Base-by-base conservation (phyloP, 345 rosid species). In the Rubroshorea leprosula region DNA sequence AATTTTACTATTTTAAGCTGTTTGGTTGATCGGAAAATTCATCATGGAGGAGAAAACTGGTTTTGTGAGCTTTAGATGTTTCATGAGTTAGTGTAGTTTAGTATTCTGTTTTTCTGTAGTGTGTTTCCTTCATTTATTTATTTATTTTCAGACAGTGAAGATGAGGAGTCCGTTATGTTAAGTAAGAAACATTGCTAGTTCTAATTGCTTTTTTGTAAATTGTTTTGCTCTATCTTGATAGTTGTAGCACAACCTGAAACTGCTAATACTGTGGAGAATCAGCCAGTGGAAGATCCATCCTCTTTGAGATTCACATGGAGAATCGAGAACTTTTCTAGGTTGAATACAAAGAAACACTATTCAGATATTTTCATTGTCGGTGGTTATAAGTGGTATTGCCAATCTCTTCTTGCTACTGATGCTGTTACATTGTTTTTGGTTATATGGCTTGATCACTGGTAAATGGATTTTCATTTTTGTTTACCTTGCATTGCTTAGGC, bases 341-440 rank as follows among this genome's bases (percentile, higher is more conserved):
- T 80, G 72, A 85, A 85, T 70, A 76, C 82, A 15, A 78, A 81
- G 78, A 83, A 80, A 78, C 84, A 71, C 62, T 90, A 82, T 72
- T 93, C 99, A 0, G 99, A 87, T 3, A 51, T 68, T 24, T 93
- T 93, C 45, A 23, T 74, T 2, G 99, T 87, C 57, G 96, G 97
- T 49, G 83, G 96, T 58, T 90, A 75, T 76, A 89, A 83, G 82
- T 93, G 99, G 99, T 93, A 45, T 44, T 27, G 19, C 1, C 41
- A 35, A 10, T 35, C 41, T 35, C 41, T 4, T 35, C 12, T 35
- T 35, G 49, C 16, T 51, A 17, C 26, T 25, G 43, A 20, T 43
- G 14, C 16, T 21, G 57, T 17, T 4, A 21, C 44, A 39, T 16
- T 17, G 1, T 43, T 26, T 35, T 19, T 56, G 6, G 19, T 6